Conservation (phyloP, 1,284 basidiomycete genomes). For the Pholiota adiposa region DNA sequence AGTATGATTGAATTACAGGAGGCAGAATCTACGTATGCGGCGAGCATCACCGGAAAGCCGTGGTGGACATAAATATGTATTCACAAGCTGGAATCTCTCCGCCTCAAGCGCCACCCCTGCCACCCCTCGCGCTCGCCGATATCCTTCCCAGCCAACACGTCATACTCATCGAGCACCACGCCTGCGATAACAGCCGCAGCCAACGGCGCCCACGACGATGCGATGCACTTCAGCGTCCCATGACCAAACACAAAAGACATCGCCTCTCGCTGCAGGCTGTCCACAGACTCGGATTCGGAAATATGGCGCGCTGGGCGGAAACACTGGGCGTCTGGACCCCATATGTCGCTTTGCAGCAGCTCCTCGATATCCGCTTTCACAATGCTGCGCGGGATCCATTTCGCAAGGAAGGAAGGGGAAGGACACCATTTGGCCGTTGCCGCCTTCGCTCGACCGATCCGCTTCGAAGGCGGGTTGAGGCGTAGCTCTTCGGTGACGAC, state of each 20-base stretch:
- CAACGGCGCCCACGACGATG: conserved; percentile 55
- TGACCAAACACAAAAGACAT: conserved; percentile 51
- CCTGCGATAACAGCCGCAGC: conserved; percentile 50
- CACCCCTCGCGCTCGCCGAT: conserved; percentile 47
- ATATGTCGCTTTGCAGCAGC: no score
- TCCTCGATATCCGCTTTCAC: no score
- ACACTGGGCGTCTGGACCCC: no score
- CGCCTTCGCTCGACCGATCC: conserved; percentile 33
- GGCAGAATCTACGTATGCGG: no score
- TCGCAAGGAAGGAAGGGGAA: conserved; percentile 17
- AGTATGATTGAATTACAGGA: no score
- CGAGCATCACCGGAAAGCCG: conserved; percentile 21
- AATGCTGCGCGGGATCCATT: neutral
- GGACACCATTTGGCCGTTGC: no score
- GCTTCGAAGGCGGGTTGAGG: conserved; percentile 51
- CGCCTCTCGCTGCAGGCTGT: conserved; percentile 28
- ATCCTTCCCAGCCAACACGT: conserved; percentile 32
- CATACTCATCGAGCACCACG: conserved; percentile 40
- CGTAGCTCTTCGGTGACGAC: conserved; percentile 50
- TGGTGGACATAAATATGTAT: neutral
- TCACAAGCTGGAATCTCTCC: neutral
- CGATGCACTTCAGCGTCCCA: no score
- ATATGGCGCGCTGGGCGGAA: conserved; percentile 48
- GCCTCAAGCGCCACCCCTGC: conserved; percentile 40
- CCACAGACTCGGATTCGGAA: no score